Conservation (phyloP, 768 basidiomycete genomes). For the Kwoniella sp. region DNA sequence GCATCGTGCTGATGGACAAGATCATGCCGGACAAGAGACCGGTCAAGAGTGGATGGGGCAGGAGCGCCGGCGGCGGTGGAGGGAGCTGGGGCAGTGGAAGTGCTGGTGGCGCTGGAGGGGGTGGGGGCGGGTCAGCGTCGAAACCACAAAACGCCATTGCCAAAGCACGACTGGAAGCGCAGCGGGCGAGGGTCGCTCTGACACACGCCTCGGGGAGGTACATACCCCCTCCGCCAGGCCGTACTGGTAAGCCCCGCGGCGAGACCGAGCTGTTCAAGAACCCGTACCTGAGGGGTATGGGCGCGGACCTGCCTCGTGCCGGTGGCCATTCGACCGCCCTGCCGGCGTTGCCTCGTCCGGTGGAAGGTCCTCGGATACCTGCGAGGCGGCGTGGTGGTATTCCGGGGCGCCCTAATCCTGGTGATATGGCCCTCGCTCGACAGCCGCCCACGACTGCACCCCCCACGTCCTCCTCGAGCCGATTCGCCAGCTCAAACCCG, state of each 20-base stretch:
- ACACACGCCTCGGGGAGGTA: conserved; percentile 37
- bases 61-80: background rate
- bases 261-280: conserved; percentile 23
- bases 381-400: background rate
- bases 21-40: conserved; percentile 20
- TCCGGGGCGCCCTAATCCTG: background rate
- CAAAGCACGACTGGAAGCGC: conserved; percentile 33
- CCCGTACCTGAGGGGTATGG: conserved; percentile 20
- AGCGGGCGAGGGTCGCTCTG: conserved; percentile 33
- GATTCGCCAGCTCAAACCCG: background rate
- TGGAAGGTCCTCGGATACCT: background rate
- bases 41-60: conserved; percentile 5
- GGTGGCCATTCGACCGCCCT: too few species aligned
- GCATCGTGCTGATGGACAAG: conserved; percentile 32
- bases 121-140: background rate
- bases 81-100: background rate
- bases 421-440: background rate
- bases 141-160: conserved; percentile 15
- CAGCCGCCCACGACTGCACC: background rate
- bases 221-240: conserved; percentile 22
- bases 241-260: too few species aligned
- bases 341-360: background rate
- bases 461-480: background rate
- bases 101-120: too few species aligned
- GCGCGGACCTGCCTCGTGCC: too few species aligned